Conservation (phyloP, 495 filamentous ascomycete genomes). For the Lasiosphaeria ovina region DNA sequence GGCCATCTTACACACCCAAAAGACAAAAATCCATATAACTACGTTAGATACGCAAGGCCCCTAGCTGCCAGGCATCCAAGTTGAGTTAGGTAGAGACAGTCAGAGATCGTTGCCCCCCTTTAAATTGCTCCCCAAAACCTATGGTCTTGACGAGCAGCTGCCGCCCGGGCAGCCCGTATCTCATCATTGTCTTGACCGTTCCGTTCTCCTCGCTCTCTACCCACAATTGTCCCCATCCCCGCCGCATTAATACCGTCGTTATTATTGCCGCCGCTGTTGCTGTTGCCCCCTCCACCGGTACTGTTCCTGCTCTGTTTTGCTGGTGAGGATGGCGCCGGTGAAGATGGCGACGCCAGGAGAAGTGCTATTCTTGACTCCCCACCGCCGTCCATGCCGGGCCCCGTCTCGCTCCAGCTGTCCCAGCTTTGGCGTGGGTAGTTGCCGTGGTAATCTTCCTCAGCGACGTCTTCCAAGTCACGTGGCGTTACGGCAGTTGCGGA, state of each 20-base stretch:
- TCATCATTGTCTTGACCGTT: too few relatives aligned
- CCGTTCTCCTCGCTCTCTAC: too few relatives aligned
- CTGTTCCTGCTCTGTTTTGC: neutral
- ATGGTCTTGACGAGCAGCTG: too few relatives aligned
- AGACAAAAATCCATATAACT: too few relatives aligned
- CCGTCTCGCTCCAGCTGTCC: slow-evolving; percentile 1
- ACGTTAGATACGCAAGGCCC: too few relatives aligned
- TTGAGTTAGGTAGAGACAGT: too few relatives aligned
- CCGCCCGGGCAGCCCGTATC: too few relatives aligned
- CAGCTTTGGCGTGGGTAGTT: neutral
- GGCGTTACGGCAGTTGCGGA: neutral
- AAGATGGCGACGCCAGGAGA: neutral
- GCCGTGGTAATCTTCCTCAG: slow-evolving; percentile 5
- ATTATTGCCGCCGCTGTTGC: too few relatives aligned
- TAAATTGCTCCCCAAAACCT: too few relatives aligned
- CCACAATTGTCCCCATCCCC: neutral
- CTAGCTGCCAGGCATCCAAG: too few relatives aligned
- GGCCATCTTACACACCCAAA: too few relatives aligned
- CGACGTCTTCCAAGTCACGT: neutral
- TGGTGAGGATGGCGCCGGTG: neutral
- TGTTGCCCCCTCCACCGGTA: neutral
- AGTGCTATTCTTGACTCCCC: neutral
- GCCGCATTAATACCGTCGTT: neutral
- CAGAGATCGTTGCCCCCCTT: too few relatives aligned
- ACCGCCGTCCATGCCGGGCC: neutral